phyloP scores from a whole-genome alignment of 495 filamentous ascomycete genomes.

The Terfezia boudieri region DNA sequence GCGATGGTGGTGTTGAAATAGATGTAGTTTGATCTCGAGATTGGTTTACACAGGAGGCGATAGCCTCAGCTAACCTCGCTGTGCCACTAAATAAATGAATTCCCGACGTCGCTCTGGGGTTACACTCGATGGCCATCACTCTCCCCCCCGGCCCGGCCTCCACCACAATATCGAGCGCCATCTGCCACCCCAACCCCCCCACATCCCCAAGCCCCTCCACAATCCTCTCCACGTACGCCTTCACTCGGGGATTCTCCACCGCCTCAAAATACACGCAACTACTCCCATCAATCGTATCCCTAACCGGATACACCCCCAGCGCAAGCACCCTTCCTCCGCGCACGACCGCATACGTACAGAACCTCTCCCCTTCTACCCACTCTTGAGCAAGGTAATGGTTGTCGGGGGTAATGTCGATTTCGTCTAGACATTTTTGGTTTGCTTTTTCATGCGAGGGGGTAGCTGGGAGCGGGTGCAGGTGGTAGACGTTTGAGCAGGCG shows the following conservation, averaged over 20 bases:
- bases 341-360: constrained; percentile 14
- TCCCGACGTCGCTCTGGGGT: constrained; percentile 15
- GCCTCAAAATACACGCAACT: constrained; percentile 16
- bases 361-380: constrained; percentile 13
- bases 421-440: not conserved
- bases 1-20: not conserved
- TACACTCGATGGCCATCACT: constrained; percentile 15
- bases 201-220: not conserved
- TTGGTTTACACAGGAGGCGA: not conserved
- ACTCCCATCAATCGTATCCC: constrained; percentile 17
- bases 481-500: constrained; percentile 10
- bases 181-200: constrained; percentile 1
- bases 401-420: constrained; percentile 2
- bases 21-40: not conserved
- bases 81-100: constrained; percentile 17
- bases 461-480: constrained; percentile 5
- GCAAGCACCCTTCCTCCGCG: constrained; percentile 5
- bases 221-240: constrained; percentile 6
- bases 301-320: constrained; percentile 13
- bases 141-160: not conserved
- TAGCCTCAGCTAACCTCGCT: constrained; percentile 3
- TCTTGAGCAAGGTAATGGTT: constrained; percentile 18
- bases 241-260: constrained; percentile 6
- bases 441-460: not conserved
- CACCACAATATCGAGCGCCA: constrained; percentile 17